Evolutionary conservation across 2,329 filamentous ascomycete genomes (phyloP), one percentile per base, ranked within the genome.

Genomic region (Fusarium robinianum): DNA sequence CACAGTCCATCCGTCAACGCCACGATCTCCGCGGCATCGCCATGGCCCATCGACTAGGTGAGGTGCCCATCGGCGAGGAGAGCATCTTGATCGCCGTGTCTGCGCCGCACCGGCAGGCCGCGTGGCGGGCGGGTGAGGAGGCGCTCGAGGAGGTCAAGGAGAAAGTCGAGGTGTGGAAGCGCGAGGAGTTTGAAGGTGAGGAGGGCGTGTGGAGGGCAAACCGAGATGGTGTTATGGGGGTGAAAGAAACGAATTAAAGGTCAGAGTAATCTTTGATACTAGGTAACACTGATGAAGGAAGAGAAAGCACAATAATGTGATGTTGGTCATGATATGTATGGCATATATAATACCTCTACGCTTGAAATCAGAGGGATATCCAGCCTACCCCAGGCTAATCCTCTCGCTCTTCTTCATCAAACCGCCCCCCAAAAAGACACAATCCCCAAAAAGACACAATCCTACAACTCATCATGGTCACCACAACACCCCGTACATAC

Each of bases 161-260:
- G 41, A 83, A 78, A 55, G 89, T 89, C n/a, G 94, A 99, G 73
- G 85, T 99, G 27, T 96, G 92, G 92, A 96, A 96, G 72, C 75
- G 83, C 54, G 92, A 97, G 72, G 87, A 90, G 66, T 96, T 96
- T 74, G 82, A 79, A 31, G 85, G 80, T 2, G 85, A 83, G 15
- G 85, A 87, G 52, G 88, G 84, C 6, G 79, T 94, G 30, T 96
- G 91, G 91, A 84, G 90, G 70, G 89, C 88, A 49, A 96, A 96
- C 70, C 72, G 85, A 53, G 90, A 95, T 69, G 87, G 87, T 8
- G 73, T 75, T 47, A 68, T 72, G 33, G 85, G 83, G 6, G 72
- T 75, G 30, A 74, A 67, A 56, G 66, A 79, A 46, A 60, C 34
- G 12, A 25, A 22, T 6, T 56, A 31, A 53, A 1, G 23, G 9